Evolutionary conservation across 1,284 basidiomycete genomes (phyloP).

Genomic region (Boletellus deceptivus): DNA sequence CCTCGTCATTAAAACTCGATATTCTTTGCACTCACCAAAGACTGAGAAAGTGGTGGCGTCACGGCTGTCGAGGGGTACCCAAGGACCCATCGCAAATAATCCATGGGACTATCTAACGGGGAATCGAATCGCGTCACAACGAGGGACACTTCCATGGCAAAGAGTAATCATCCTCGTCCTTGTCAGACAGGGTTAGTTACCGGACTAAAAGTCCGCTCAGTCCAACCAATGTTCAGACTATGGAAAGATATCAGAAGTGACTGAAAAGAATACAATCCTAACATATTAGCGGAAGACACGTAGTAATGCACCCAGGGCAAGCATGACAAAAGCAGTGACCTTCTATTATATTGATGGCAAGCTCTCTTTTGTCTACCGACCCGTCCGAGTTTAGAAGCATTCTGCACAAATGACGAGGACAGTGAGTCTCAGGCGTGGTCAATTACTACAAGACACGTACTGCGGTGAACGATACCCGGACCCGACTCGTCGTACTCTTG

Average conservation of each 20-base stretch:
- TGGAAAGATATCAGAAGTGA: conserved; percentile 5
- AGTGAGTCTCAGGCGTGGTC: not conserved
- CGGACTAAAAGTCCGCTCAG: no score
- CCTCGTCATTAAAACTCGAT: no score
- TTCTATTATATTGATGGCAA: conserved; percentile 29
- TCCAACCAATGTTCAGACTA: not conserved
- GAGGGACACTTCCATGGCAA: no score
- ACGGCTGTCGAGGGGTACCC: no score
- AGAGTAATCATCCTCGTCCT: no score
- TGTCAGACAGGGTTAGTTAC: no score
- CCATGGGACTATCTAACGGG: no score
- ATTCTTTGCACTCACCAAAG: no score
- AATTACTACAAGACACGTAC: conserved; percentile 36
- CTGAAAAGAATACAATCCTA: conserved; percentile 24
- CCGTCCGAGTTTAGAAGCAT: conserved; percentile 32
- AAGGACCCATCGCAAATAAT: no score
- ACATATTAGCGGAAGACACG: conserved; percentile 20
- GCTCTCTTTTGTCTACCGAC: conserved; percentile 22
- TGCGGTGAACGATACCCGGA: conserved; percentile 83
- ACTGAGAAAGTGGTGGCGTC: no score
- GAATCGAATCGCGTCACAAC: no score
- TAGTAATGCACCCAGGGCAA: conserved; percentile 15
- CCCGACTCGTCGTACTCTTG: conserved; percentile 90
- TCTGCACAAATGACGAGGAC: conserved; percentile 18
- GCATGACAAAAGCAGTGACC: conserved; percentile 20